These are phyloP conservation scores for Asparagopsis taxiformis DNA, from an alignment of 31 red algal genomes.

Conservation along the genomic window DNA sequence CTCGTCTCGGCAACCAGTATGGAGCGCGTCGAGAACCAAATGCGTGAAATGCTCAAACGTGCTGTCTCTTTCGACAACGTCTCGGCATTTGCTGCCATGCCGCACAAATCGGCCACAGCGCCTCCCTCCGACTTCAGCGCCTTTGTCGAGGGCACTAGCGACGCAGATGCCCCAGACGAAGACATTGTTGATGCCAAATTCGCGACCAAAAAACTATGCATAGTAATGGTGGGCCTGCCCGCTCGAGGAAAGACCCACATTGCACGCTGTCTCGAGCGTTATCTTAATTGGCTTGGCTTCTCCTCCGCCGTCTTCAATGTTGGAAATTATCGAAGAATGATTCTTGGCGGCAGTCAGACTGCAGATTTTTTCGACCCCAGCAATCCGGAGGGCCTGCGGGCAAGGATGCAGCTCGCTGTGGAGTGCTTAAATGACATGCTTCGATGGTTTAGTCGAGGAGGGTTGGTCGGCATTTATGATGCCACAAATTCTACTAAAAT, in stretches of 20 bases:
- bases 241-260: slow-evolving; percentile 97
- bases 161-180: too few species aligned
- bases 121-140: too few species aligned
- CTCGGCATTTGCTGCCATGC: slow-evolving; percentile 69
- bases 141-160: too few species aligned
- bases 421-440: slow-evolving; percentile 89
- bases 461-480: slow-evolving; percentile 91
- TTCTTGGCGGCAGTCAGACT: slow-evolving; percentile 64
- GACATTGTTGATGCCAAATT: too few species aligned
- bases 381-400: slow-evolving; percentile 65
- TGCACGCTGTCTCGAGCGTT: slow-evolving; percentile 76
- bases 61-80: slow-evolving; percentile 75
- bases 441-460: slow-evolving; percentile 75
- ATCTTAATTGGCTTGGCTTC: slow-evolving; percentile 95
- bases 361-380: slow-evolving; percentile 87
- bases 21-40: too few species aligned
- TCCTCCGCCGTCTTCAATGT: slow-evolving; percentile 86
- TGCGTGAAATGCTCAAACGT: slow-evolving; percentile 63
- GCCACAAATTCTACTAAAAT: slow-evolving; percentile 90
- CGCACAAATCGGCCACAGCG: background rate
- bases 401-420: slow-evolving; percentile 78
- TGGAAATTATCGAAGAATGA: slow-evolving; percentile 78
- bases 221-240: slow-evolving; percentile 98
- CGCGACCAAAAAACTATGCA: slow-evolving; percentile 84
- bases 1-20: slow-evolving; percentile 3